These are phyloP conservation scores for Saturnispora saitoi DNA, from an alignment of 805 yeast species.

Conservation along the genomic window DNA sequence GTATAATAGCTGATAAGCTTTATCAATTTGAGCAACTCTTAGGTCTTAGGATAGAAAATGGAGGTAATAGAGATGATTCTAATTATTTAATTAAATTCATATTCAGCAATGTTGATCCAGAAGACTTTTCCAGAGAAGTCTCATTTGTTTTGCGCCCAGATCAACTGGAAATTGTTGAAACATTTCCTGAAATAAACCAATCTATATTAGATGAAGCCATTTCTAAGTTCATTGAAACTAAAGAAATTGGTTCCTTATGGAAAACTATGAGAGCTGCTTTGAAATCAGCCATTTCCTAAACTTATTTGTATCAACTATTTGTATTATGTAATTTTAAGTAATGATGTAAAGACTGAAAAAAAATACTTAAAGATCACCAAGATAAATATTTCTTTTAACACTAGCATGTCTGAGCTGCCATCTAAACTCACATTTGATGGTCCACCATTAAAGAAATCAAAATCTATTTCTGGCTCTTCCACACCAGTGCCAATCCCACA, in stretches of 20 bases:
- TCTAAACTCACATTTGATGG: conserved; percentile 1
- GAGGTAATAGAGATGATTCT: conserved; percentile 25
- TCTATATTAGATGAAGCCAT: conserved; percentile 15
- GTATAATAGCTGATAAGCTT: conserved; percentile 34
- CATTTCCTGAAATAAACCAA: conserved; percentile 29
- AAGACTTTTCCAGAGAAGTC: conserved; percentile 36
- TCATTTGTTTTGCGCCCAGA: conserved; percentile 36
- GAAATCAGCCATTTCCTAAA: not conserved
- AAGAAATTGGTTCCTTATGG: conserved; percentile 29
- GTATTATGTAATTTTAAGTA: not conserved
- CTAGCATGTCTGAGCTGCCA: conserved; percentile 1
- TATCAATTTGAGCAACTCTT: conserved; percentile 37
- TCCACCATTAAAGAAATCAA: conserved; percentile 5
- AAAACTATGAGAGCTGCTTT: conserved; percentile 26
- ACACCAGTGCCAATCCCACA: conserved; percentile 23
- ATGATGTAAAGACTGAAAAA: not conserved
- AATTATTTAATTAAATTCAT: conserved; percentile 30
- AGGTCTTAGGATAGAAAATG: conserved; percentile 37
- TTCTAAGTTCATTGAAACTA: conserved; percentile 20
- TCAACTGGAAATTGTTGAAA: conserved; percentile 26
- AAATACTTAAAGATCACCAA: not conserved
- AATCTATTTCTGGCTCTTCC: conserved; percentile 11
- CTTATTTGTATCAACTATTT: not conserved
- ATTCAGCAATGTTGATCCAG: conserved; percentile 40
- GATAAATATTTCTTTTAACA: not conserved